Evolutionary conservation across 2,329 filamentous ascomycete genomes (phyloP).

Genomic region (Fusarium sp.): DNA sequence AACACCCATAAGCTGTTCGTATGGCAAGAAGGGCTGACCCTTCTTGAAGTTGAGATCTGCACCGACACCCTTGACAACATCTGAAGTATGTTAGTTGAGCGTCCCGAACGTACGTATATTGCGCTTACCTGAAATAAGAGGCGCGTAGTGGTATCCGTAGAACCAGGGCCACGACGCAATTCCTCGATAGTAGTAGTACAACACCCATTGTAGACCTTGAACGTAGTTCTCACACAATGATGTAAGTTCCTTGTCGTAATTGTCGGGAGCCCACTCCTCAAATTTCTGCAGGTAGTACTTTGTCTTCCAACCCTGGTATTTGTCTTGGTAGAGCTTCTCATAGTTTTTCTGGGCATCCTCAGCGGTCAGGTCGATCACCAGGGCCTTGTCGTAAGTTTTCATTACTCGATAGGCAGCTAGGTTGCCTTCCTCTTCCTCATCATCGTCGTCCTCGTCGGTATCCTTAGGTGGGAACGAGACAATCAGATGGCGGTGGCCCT

Average conservation of each 20-base stretch:
- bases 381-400: slow-evolving; percentile 90
- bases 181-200: slow-evolving; percentile 97
- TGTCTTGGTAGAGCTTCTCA: slow-evolving; percentile 87
- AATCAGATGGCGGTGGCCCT: slow-evolving; percentile 66
- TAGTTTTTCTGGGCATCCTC: slow-evolving; percentile 84
- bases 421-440: slow-evolving; percentile 81
- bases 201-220: slow-evolving; percentile 96
- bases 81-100: slow-evolving; percentile 61
- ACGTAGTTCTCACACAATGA: slow-evolving; percentile 96
- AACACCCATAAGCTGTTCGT: slow-evolving; percentile 98
- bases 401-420: slow-evolving; percentile 87
- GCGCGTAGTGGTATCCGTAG: slow-evolving; percentile 96
- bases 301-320: slow-evolving; percentile 94
- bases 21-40: slow-evolving; percentile 94
- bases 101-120: background rate
- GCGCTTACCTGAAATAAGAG: slow-evolving; percentile 84
- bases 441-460: slow-evolving; percentile 60
- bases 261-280: slow-evolving; percentile 83
- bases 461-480: slow-evolving; percentile 62
- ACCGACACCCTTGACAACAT: slow-evolving; percentile 87
- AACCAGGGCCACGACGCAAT: slow-evolving; percentile 99
- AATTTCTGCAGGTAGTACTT: slow-evolving; percentile 94
- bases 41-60: slow-evolving; percentile 93
- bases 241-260: slow-evolving; percentile 79
- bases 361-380: slow-evolving; percentile 81